Percentiles rank a stretch among this genome's conserved stretches.
These are phyloP conservation scores for Tripterygium wilfordii DNA, from an alignment of 177 flowering plant species.

Conservation along the genomic window DNA sequence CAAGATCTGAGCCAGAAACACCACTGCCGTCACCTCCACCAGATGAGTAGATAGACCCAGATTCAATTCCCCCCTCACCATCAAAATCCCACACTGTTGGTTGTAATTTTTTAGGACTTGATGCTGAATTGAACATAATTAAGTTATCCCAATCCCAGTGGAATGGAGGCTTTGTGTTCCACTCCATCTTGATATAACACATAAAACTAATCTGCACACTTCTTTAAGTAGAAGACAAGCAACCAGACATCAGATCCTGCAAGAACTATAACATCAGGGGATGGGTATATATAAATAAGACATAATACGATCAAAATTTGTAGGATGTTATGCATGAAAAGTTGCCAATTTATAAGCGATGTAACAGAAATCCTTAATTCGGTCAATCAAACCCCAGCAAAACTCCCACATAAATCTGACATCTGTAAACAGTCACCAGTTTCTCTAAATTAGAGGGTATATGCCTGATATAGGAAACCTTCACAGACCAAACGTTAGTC, in stretches of 20 bases:
- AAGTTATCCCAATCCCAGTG: slow-evolving; percentile 75
- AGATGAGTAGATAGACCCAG: slow-evolving; percentile 42
- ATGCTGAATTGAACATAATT: slow-evolving; percentile 30
- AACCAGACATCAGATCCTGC: slow-evolving; percentile 17
- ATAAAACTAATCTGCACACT: slow-evolving; percentile 12
- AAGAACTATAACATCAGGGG: not conserved
- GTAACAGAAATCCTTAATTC: no score
- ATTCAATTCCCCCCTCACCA: slow-evolving; percentile 44
- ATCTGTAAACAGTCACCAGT: no score
- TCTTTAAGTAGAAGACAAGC: slow-evolving; percentile 10
- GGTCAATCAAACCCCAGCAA: no score
- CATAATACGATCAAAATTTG: no score
- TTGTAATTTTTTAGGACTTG: slow-evolving; percentile 31
- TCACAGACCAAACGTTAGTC: no score
- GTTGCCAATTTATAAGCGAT: not conserved
- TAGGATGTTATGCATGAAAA: no score
- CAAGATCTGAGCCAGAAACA: slow-evolving; percentile 52
- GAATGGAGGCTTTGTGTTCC: slow-evolving; percentile 47
- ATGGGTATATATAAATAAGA: not conserved
- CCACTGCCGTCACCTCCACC: slow-evolving; percentile 33
- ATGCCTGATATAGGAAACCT: no score
- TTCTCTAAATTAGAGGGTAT: no score
- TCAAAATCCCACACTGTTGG: slow-evolving; percentile 40
- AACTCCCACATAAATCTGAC: no score
- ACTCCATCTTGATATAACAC: slow-evolving; percentile 54